phyloP scores from a whole-genome alignment of 78 protist genomes.

The Dictyostelium intermedium region DNA sequence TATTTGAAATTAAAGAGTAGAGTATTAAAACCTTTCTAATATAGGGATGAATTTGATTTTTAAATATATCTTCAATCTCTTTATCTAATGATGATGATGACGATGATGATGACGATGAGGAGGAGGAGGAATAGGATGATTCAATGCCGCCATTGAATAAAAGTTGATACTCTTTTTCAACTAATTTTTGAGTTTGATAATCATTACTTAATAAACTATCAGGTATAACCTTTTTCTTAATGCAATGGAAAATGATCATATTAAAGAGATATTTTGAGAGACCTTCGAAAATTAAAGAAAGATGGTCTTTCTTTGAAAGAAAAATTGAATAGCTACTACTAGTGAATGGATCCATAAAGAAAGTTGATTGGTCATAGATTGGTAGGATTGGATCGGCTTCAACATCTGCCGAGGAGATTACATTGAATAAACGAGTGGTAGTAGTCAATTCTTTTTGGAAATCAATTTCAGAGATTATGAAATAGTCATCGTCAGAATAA shows the following conservation, averaged over 20 bases:
- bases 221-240: neutral
- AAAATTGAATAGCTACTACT: constrained; percentile 21
- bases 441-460: constrained; percentile 59
- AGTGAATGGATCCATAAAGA: constrained; percentile 53
- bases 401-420: constrained; percentile 16
- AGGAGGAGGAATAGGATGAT: no score
- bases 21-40: constrained; percentile 32
- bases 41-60: constrained; percentile 39
- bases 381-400: constrained; percentile 19
- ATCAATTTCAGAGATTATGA: constrained; percentile 39
- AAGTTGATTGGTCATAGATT: neutral
- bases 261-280: constrained; percentile 3
- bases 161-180: neutral
- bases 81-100: neutral
- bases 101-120: no score
- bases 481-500: constrained; percentile 13
- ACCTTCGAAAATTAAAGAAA: neutral
- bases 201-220: neutral
- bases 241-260: neutral
- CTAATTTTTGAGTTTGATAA: neutral
- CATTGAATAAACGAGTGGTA: constrained; percentile 10
- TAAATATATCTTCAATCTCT: neutral
- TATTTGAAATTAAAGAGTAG: neutral
- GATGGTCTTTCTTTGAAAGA: constrained; percentile 29
- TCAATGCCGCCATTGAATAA: neutral